These are phyloP conservation scores for Penicillium canescens DNA, from an alignment of 495 filamentous ascomycete species.

Conservation along the genomic window DNA sequence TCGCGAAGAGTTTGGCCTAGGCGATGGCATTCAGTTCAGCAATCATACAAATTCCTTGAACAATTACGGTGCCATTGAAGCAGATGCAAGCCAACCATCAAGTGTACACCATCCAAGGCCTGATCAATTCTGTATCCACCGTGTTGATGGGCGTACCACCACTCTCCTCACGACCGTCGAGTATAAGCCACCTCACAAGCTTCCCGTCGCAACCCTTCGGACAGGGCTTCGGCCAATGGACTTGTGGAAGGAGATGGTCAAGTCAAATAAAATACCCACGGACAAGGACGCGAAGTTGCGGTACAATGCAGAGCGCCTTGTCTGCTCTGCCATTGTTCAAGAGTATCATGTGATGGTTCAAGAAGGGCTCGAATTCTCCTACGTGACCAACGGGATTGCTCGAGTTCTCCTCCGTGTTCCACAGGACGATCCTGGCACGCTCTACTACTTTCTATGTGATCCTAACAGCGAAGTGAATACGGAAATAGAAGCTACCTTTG, in stretches of 20 bases:
- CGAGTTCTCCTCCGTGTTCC: conserved; percentile 32
- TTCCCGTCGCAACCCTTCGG: conserved; percentile 26
- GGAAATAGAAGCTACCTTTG: conserved; percentile 3
- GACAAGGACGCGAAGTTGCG: conserved; percentile 18
- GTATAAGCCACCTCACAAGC: conserved; percentile 41
- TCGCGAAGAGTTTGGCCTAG: conserved; percentile 23
- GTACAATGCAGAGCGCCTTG: conserved; percentile 26
- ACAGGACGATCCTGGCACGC: conserved; percentile 30
- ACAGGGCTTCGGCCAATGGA: conserved; percentile 26
- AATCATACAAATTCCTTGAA: conserved; percentile 25
- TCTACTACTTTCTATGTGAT: conserved; percentile 40
- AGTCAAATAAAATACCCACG: conserved; percentile 14
- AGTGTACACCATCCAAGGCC: conserved; percentile 4
- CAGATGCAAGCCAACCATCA: conserved; percentile 1
- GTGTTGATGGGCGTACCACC: conserved; percentile 18
- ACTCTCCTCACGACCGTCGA: conserved; percentile 28
- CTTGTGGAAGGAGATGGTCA: conserved; percentile 20
- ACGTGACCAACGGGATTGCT: conserved; percentile 32
- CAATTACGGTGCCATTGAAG: not conserved
- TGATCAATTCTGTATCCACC: conserved; percentile 26
- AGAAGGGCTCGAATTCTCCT: conserved; percentile 30
- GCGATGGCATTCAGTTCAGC: conserved; percentile 25
- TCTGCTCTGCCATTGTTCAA: conserved; percentile 20
- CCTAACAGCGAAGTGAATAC: conserved; percentile 28
- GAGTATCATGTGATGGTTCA: conserved; percentile 34